These are phyloP conservation scores for Boletus vinaceobasis DNA, from an alignment of 768 basidiomycete species.

Conservation along the genomic window DNA sequence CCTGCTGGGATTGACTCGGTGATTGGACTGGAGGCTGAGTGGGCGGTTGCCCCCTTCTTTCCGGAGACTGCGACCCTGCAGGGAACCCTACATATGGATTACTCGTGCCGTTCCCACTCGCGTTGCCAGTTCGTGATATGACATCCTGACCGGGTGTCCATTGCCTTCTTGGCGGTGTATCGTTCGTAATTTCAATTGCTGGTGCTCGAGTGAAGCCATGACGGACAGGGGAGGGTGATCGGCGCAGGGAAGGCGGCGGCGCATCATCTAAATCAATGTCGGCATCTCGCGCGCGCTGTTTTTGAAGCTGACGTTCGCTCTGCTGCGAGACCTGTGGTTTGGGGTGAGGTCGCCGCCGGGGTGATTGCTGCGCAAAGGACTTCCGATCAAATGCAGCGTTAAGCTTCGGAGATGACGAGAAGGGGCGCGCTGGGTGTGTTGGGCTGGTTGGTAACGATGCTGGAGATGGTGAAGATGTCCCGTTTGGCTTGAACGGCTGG, in stretches of 20 bases:
- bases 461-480: slow-evolving; percentile 7
- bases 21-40: slow-evolving; percentile 1
- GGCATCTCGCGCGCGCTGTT: slow-evolving; percentile 18
- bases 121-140: slow-evolving; percentile 11
- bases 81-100: slow-evolving; percentile 4
- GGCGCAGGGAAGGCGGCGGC: slow-evolving; percentile 40
- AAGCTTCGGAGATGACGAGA: slow-evolving; percentile 19
- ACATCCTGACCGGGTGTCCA: slow-evolving; percentile 25
- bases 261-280: slow-evolving; percentile 42
- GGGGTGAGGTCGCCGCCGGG: slow-evolving; percentile 10
- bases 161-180: slow-evolving; percentile 26
- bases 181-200: slow-evolving; percentile 30
- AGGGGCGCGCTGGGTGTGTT: slow-evolving; percentile 10
- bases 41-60: slow-evolving; percentile 6
- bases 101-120: slow-evolving; percentile 5
- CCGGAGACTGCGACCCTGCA: slow-evolving; percentile 16
- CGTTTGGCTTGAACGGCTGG: slow-evolving; percentile 10
- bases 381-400: slow-evolving; percentile 23
- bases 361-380: slow-evolving; percentile 10
- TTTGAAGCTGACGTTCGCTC: slow-evolving; percentile 26
- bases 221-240: slow-evolving; percentile 31
- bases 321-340: slow-evolving; percentile 14
- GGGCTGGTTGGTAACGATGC: slow-evolving; percentile 24
- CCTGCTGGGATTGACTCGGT: slow-evolving; percentile 10
- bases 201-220: slow-evolving; percentile 17